Conservation (phyloP, 129 eudicot species). For the Pulicaria dysenterica region DNA sequence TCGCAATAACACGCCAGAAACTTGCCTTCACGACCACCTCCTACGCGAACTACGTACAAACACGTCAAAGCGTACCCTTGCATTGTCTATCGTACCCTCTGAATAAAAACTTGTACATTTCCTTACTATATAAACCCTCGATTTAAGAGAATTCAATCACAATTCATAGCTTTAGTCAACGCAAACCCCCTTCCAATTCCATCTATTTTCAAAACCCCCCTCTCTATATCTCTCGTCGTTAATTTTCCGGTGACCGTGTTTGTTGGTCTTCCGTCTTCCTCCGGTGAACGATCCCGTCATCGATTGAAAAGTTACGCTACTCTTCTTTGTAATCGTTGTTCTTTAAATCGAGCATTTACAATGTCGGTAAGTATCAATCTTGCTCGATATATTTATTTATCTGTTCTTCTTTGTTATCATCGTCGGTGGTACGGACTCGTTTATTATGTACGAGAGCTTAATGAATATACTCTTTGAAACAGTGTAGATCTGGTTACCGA, state of each 20-base stretch:
- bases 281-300: slow-evolving; percentile 11
- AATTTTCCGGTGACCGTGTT: slow-evolving; percentile 16
- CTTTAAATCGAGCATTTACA: neutral
- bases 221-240: neutral
- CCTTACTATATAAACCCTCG: slow-evolving; percentile 7
- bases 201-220: slow-evolving; percentile 28
- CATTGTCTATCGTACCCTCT: neutral
- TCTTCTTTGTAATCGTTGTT: slow-evolving; percentile 12
- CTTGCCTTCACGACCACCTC: slow-evolving; percentile 34
- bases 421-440: slow-evolving; percentile 11
- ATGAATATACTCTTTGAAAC: neutral
- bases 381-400: neutral
- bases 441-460: neutral
- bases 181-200: slow-evolving; percentile 30
- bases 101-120: slow-evolving; percentile 13
- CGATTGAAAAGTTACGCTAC: neutral
- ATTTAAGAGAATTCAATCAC: slow-evolving; percentile 16
- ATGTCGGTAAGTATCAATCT: slow-evolving; percentile 41
- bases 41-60: slow-evolving; percentile 30
- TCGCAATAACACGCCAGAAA: slow-evolving; percentile 26
- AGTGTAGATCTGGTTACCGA: slow-evolving; percentile 19
- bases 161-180: slow-evolving; percentile 25
- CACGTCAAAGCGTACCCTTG: slow-evolving; percentile 30
- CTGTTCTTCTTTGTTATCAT: slow-evolving; percentile 14
- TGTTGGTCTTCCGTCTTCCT: neutral